Evolutionary conservation across 129 eudicot species (phyloP).

Genomic region (Flaveria brownii): DNA sequence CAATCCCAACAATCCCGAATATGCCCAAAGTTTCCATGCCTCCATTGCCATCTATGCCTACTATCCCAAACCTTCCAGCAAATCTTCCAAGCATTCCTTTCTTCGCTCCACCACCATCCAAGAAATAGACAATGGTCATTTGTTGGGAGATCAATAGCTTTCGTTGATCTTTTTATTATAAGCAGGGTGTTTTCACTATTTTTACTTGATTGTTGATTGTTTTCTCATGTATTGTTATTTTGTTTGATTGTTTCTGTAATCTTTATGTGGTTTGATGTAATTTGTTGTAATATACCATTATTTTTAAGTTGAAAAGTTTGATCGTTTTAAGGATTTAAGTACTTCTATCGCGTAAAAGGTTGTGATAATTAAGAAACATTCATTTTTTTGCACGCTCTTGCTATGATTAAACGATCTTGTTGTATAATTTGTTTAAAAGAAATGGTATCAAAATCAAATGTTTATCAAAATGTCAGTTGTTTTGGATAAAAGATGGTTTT

Average conservation of each 20-base stretch:
- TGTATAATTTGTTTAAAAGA: too few relatives aligned
- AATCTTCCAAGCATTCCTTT: slow-evolving; percentile 34
- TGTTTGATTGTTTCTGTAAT: not conserved
- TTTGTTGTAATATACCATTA: slow-evolving; percentile 18
- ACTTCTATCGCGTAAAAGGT: not conserved
- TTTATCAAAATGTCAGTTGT: too few relatives aligned
- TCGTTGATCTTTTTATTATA: not conserved
- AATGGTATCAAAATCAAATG: too few relatives aligned
- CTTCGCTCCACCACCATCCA: slow-evolving; percentile 41
- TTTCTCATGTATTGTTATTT: not conserved
- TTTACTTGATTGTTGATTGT: not conserved
- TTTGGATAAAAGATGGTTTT: too few relatives aligned
- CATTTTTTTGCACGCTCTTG: too few relatives aligned
- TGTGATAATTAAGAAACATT: too few relatives aligned
- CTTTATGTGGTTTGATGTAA: slow-evolving; percentile 1
- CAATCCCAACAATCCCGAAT: slow-evolving; percentile 26
- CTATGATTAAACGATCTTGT: too few relatives aligned
- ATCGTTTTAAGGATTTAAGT: not conserved
- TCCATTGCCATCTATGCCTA: slow-evolving; percentile 40
- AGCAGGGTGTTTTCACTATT: not conserved
- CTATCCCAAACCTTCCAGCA: slow-evolving; percentile 35
- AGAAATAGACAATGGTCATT: slow-evolving; percentile 6
- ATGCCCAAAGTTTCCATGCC: slow-evolving; percentile 31
- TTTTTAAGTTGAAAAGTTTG: not conserved
- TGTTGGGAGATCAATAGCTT: not conserved